Conservation (phyloP, 2,329 filamentous ascomycete species). For the Pseudopyricularia javanii region DNA sequence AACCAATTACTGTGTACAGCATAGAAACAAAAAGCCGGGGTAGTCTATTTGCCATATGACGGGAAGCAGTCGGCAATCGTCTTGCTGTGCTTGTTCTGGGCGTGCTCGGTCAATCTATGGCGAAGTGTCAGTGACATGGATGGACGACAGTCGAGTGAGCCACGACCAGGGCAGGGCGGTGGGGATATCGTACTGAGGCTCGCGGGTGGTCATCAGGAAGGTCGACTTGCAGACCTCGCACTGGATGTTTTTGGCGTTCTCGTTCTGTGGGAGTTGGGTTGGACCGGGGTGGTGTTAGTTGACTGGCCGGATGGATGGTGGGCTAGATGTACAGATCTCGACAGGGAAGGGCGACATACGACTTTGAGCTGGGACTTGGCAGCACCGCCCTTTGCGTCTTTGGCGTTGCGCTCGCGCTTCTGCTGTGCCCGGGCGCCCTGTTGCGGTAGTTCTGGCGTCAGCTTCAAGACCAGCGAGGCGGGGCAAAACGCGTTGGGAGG, state of each 20-base stretch:
- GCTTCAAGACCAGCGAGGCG: not conserved
- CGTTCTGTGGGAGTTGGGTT: conserved; percentile 40
- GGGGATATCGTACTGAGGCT: conserved; percentile 44
- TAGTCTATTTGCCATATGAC: conserved; percentile 4
- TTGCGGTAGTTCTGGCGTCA: not conserved
- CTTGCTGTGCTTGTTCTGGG: conserved; percentile 67
- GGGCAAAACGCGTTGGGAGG: not conserved
- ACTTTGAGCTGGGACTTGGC: conserved; percentile 59
- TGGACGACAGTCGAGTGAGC: not conserved
- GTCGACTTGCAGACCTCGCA: conserved; percentile 67
- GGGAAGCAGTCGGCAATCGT: conserved; percentile 61
- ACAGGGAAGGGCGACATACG: conserved; percentile 28
- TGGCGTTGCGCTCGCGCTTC: conserved; percentile 61
- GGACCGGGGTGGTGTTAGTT: not conserved
- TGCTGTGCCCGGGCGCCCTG: conserved; percentile 20
- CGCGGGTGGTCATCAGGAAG: conserved; percentile 67
- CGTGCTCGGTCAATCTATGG: conserved; percentile 54
- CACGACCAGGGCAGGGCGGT: not conserved
- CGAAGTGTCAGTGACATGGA: not conserved
- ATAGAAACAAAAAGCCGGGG: not conserved
- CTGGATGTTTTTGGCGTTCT: conserved; percentile 62
- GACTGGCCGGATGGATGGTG: not conserved
- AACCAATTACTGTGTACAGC: not conserved
- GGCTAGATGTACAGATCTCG: not conserved
- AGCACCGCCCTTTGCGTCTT: conserved; percentile 41